These are phyloP conservation scores for Polytrichum formosum DNA, from an alignment of 225 moss, liverwort and hornwort species.

Conservation along the genomic window DNA sequence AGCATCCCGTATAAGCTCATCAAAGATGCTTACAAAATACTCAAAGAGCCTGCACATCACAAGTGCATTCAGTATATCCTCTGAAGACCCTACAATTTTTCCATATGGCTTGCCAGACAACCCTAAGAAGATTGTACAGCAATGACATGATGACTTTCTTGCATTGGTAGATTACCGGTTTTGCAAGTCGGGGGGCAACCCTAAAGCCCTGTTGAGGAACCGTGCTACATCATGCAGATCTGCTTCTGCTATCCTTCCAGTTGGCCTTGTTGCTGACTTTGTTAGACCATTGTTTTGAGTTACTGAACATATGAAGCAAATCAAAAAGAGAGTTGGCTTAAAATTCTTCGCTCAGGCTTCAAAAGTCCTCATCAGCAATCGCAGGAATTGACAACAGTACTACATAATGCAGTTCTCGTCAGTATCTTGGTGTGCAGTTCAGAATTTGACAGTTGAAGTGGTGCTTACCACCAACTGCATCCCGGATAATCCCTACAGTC, in stretches of 20 bases:
- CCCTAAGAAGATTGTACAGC: too few species aligned
- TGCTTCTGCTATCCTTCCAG: constrained; percentile 87
- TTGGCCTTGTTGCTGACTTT: constrained; percentile 55
- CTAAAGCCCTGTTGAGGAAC: constrained; percentile 91
- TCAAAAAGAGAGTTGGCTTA: background rate
- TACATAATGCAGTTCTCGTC: too few species aligned
- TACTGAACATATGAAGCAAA: constrained; percentile 34
- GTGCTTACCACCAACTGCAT: constrained; percentile 68
- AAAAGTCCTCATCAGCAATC: too few species aligned
- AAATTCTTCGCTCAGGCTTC: too few species aligned
- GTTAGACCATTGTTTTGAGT: constrained; percentile 37
- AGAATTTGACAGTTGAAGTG: background rate
- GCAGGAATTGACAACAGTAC: too few species aligned
- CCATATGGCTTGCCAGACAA: too few species aligned
- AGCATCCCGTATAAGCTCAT: constrained; percentile 87
- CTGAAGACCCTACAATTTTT: too few species aligned
- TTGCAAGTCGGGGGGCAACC: constrained; percentile 85
- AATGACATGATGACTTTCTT: too few species aligned
- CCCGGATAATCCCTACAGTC: constrained; percentile 89
- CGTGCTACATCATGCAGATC: constrained; percentile 93
- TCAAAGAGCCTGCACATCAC: constrained; percentile 64
- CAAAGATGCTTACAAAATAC: constrained; percentile 90
- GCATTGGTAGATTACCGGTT: constrained; percentile 46
- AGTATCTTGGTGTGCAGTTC: background rate
- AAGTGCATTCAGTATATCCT: background rate